Conservation (phyloP, 2,329 filamentous ascomycete species). For the Paramyrothecium sp. region DNA sequence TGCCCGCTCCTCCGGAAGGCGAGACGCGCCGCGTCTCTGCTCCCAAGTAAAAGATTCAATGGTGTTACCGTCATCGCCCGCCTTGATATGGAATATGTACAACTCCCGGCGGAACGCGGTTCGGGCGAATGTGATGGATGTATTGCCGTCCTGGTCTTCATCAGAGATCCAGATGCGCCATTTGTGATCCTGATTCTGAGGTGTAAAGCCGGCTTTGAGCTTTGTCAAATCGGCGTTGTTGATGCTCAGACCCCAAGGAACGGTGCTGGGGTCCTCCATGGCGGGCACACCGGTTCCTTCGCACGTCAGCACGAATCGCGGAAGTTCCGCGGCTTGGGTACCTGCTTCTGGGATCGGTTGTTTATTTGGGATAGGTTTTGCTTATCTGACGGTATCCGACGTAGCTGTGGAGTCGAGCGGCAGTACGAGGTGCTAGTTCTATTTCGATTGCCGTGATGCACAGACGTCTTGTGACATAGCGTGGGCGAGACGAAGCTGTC, state of each 20-base stretch:
- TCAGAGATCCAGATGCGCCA: neutral
- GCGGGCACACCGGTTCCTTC: too few relatives aligned
- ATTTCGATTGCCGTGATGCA: too few relatives aligned
- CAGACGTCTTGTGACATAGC: too few relatives aligned
- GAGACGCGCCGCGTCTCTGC: neutral
- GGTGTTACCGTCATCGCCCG: neutral
- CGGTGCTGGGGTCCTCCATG: neutral
- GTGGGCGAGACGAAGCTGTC: too few relatives aligned
- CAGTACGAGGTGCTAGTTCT: too few relatives aligned
- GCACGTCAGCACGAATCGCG: too few relatives aligned
- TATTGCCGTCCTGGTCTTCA: neutral
- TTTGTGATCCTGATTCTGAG: neutral
- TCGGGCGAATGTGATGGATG: neutral
- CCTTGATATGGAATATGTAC: neutral
- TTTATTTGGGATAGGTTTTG: too few relatives aligned
- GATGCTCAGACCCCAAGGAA: neutral
- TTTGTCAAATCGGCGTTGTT: neutral
- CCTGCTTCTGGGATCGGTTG: too few relatives aligned
- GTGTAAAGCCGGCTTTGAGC: neutral
- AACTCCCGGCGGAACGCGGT: neutral
- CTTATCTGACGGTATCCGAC: too few relatives aligned
- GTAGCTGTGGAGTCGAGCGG: too few relatives aligned
- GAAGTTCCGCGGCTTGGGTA: too few relatives aligned
- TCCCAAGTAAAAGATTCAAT: neutral
- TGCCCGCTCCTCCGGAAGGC: neutral